phyloP scores from a whole-genome alignment of 2,329 filamentous ascomycete species.

The Aspergillus versicolor region DNA sequence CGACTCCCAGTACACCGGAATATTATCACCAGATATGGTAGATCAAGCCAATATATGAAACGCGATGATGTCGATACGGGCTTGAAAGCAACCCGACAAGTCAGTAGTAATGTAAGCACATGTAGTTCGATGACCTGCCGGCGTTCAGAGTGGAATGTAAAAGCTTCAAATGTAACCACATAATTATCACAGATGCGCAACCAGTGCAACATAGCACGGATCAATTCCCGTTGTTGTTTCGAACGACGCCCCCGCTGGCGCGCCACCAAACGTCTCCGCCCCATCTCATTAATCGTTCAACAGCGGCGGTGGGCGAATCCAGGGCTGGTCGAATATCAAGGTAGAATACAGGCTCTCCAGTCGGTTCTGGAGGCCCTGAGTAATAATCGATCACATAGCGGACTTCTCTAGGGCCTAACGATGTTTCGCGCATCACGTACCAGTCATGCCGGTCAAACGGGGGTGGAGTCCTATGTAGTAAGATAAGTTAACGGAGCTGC shows the following conservation, averaged over 20 bases:
- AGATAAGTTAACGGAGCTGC: not conserved
- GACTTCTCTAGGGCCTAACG: constrained; percentile 71
- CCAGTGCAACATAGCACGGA: not conserved
- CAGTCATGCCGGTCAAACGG: constrained; percentile 98
- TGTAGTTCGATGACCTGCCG: not conserved
- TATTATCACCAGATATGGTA: not conserved
- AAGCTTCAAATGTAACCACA: not conserved
- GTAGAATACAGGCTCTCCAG: constrained; percentile 91
- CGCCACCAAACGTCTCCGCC: constrained; percentile 93
- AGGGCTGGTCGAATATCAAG: constrained; percentile 90
- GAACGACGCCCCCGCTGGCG: constrained; percentile 70
- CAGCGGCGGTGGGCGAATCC: constrained; percentile 73
- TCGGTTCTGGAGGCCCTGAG: constrained; percentile 74
- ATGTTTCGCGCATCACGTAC: constrained; percentile 75
- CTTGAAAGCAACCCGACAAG: not conserved
- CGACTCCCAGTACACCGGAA: not conserved
- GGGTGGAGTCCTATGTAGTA: constrained; percentile 63
- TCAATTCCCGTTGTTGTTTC: constrained; percentile 21
- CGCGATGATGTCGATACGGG: not conserved
- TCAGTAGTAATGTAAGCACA: not conserved
- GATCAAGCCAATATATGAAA: too few relatives aligned
- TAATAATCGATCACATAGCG: constrained; percentile 98
- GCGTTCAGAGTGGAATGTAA: not conserved
- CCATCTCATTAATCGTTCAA: constrained; percentile 83
- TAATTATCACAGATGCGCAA: not conserved